phyloP scores from a whole-genome alignment of 2,329 filamentous ascomycete genomes.

The Epichloe coenophiala region DNA sequence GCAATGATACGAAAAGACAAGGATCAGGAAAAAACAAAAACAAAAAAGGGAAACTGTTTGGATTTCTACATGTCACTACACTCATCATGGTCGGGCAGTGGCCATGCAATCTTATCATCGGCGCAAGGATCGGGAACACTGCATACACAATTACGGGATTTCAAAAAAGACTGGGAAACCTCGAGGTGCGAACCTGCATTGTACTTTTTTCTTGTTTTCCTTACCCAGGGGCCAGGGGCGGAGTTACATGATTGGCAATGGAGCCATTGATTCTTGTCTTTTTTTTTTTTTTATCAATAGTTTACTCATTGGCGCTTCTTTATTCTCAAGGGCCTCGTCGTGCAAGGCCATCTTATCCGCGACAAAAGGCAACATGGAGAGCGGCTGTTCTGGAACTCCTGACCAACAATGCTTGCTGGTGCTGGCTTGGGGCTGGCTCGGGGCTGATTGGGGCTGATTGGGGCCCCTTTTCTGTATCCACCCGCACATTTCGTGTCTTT shows the following conservation, averaged over 20 bases:
- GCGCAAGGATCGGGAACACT: conserved; percentile 8
- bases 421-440: no score
- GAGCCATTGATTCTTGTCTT: background rate
- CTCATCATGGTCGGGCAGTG: background rate
- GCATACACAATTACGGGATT: conserved; percentile 7
- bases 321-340: no score
- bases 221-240: no score
- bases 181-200: conserved; percentile 14
- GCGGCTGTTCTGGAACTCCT: no score
- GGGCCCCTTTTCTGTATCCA: no score
- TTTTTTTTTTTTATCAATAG: background rate
- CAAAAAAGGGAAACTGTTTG: background rate
- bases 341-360: no score
- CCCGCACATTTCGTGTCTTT: no score
- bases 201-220: background rate
- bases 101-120: background rate
- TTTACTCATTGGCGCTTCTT: no score
- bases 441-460: no score
- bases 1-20: background rate
- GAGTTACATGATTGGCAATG: background rate
- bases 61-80: background rate
- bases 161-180: conserved; percentile 11
- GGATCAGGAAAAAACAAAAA: background rate
- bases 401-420: no score
- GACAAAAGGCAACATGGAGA: no score